Base-by-base conservation (phyloP, 2,329 filamentous ascomycete species). In the Fusarium drepaniforme region DNA sequence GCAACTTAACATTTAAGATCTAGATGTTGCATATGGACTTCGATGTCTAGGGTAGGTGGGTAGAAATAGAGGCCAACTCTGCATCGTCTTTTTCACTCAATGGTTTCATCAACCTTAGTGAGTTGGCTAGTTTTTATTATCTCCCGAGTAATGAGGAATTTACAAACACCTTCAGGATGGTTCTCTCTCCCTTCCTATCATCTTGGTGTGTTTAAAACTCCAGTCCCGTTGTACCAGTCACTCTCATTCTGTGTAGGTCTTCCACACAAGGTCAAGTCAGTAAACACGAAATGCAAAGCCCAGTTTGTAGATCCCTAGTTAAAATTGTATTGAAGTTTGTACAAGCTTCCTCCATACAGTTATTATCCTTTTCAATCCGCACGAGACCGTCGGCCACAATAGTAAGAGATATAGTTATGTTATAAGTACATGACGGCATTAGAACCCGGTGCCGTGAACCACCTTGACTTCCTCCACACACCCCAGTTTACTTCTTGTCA, bases 161-260 rank as follows among this genome's bases (percentile, higher is more conserved):
- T 42, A 42, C 38, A 42, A n/a, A 18, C 18, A 21, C 38, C 38
- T n/a, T n/a, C 9, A 42, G n/a, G 38, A 9, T 9, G 18, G 8
- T n/a, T 11, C 38, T 28, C 16, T 18, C 23, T 49, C 44, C 13
- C 23, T 15, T 46, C 13, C n/a, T 46, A 6, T 23, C 21, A 12
- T 25, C n/a, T 42, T 49, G 25, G 16, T 51, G 46, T 30, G 16
- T 11, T 18, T 28, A 25, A 51, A 16, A 75, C 65, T 0, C 53
- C 66, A 0, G 73, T 71, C 2, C 73, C 67, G 0, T 75, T 75
- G 15, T 75, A 69, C 21, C 18, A 16, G 1, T 61, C 73, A 18
- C 35, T 16, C 30, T 67, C 38, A 44, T 75, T 62, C 3, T 59
- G 51, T n/a, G 67, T 68, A 5, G 4, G 5, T 46, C 35, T 15